Evolutionary conservation across 371 early-diverging fungal genomes (phyloP), one percentile per base, ranked within the genome.

Genomic region (Batrachochytrium dendrobatidis): DNA sequence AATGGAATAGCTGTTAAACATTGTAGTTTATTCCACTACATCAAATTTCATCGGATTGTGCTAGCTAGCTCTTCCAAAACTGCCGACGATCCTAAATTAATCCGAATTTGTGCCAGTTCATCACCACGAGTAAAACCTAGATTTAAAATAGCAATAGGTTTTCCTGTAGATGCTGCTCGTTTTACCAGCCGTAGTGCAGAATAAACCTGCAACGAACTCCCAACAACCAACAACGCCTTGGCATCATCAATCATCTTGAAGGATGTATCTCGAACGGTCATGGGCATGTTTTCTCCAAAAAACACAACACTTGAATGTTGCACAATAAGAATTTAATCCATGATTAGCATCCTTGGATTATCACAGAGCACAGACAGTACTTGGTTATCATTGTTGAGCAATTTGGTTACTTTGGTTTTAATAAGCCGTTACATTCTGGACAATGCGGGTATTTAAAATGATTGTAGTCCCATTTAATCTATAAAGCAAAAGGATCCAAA

Each of bases 281-380:
- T 56, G 0, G 74, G 69, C 32, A 95, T 86, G 62, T 88, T 92
- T 55, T 92, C 94, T 20, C 92, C 91, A 76, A 93, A 93, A 62
- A 92, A 92, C 15, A 92, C 85, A 3, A 92, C 90, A 3, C 76
- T 79, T 15, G 85, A 86, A 64, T 86, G 15, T 48, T 10, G 46
- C n/a, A n/a, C 18, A 34, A 39, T 39, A n/a, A n/a, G 39, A 39
- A n/a, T 45, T n/a, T 35, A 55, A 17, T 28, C 20, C 39, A 39
- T 20, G 39, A 39, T 39, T 35, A 26, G n/a, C n/a, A n/a, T n/a
- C 20, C 17, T 39, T 15, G 20, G 39, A 39, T 39, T 39, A 39
- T 39, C 15, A 20, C 39, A 39, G 17, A 39, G 39, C 15, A 20
- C 39, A 17, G 39, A 17, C 20, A 20, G 17, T 39, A 20, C 39